Evolutionary conservation across 1,139 yeast species (phyloP), one percentile per base, ranked within the genome.

Genomic region (Sporopachydermia cereana): DNA sequence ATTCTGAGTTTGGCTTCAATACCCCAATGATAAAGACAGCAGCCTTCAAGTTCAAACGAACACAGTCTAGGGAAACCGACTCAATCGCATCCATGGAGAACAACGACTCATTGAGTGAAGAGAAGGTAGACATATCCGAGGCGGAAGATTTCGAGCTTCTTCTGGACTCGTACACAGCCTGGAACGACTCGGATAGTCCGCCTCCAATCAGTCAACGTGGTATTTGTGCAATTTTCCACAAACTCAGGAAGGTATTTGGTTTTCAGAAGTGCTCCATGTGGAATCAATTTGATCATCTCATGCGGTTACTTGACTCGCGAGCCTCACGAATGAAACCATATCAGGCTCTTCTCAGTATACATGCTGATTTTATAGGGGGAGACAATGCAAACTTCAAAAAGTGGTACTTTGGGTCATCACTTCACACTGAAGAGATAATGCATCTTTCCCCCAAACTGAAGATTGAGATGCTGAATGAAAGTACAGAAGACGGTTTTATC

Each of bases 281-380:
- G 65, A 82, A 79, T 60, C 76, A 79, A 72, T 80, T 81, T 63
- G 89, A 81, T 59, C 79, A 78, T 60, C 74, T 82, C 54, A 79
- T 82, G 88, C 75, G 80, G 45, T 71, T 79, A 59, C 70, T 82
- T 55, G 91, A 82, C 58, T 81, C 89, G 5, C 70, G 89, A 59
- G 71, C 88, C 20, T 78, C 86, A 25, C 72, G 91, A 61, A 77
- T 79, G 81, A 72, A 81, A 17, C 82, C 85, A 17, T 74, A 77
- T 22, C 77, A 76, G 58, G 88, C 89, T 36, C 70, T 82, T 51
- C 67, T 74, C 49, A 74, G 83, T 45, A 67, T 82, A 50, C 91
- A 82, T 58, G 83, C 84, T 22, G 91, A 82, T 60, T 82, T 81
- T 63, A 80, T 81, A 55, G 85, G 85, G 17, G 89, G 89, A 2